Evolutionary conservation across 129 eudicot species (phyloP), one percentile per base, ranked within the genome.

Genomic region (Escallonia herrerae): DNA sequence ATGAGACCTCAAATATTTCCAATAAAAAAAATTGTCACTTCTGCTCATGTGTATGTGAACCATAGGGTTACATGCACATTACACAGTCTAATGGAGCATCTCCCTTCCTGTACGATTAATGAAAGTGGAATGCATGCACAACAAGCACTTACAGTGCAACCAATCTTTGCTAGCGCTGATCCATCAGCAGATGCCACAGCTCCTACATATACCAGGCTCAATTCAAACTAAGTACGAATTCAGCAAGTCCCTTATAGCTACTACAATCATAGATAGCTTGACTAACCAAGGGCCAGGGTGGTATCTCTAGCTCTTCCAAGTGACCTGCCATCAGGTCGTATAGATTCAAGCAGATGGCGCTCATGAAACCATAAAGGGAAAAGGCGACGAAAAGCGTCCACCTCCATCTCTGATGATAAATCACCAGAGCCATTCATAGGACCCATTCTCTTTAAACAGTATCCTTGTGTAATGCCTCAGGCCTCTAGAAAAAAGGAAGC

Each of bases 161-260:
- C 96, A 46, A 91, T 81, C 76, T 91, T 91, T 65, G 88, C 95
- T 7, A 87, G 69, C 5, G 97, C 91, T 50, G 97, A 91, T 68
- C 97, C 97, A 87, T 91, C 75, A 57, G 97, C 97, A 72, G 96
- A 91, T 51, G 85, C 86, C 59, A 91, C 96, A 66, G 91, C 96
- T 78, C 96, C 97, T 91, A 72, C 15, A 67, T 44, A 58, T 48
- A 63, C 64, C 71, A 61, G 11, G 41, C 7, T 37, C 44, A 71
- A 56, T 3, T 51, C 56, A 51, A 51, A n/a, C n/a, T 5, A 47
- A 63, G 3, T 38, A 57, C 38, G 11, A 56, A 54, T 3, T 3
- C 7, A 7, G 11, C 48, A 81, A 44, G 8, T 40, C 9, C 6
- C 39, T 71, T 5, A 56, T 43, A 33, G 40, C 46, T 65, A 46